Base-by-base conservation (phyloP, 1,284 basidiomycete species). In the Ganoderma boninense region DNA sequence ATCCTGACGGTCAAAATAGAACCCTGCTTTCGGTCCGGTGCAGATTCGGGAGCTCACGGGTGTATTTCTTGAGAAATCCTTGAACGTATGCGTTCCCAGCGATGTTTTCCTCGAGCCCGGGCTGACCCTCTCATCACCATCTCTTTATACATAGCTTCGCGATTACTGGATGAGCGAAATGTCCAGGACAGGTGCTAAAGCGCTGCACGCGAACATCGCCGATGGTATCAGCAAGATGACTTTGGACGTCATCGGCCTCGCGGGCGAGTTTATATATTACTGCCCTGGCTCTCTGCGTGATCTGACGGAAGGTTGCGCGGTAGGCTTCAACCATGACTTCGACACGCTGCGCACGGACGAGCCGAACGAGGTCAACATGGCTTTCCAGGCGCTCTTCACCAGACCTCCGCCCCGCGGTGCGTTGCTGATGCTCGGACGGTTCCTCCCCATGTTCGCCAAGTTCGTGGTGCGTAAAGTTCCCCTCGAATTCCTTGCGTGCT, bases 11-110 rank as follows among this genome's bases (percentile, higher is more conserved):
- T 11, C 20, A 1, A 7, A 4, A 11, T 26, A 80, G 89, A 91
- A 90, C 72, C 89, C 89, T 23, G 89, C 88, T 0, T 91, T 92
- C 68, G 87, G 88, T 3, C 82, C 84, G 0, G 77, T 83, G 0
- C 87, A 90, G 71, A 83, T 91, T 38, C 82, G 89, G 1, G 86
- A 86, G 49, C 77, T 91, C 0, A 90, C 87, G 0, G 81, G 82
- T 16, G 84, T 90, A 18, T 91, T 91, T 69, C 71, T 89, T 5
- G 81, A 85, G 10, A 90, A 90, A 77, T 79, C 89, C 0, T 70
- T 83, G 0, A 79, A 86, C 73, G 89, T 89, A 52, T 20, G 67
- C 26, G 16, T n/a, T 26, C 32, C 23, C 16, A 2, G 26, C 13
- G n/a, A 7, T 11, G 2, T 11, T 20, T 32, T n/a, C 3, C 20